phyloP scores from a whole-genome alignment of 176 grass and related monocot genomes.

The barley (Hordeum vulgare) region MorexV3_pseudomolecules_assembly NC_058519.1:182807413-182807912 shows the following conservation, averaged over 20 bases:
- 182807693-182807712: neutral
- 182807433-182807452: conserved; percentile 67
- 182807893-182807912: too few species aligned
- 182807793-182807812: neutral
- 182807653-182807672: too few species aligned
- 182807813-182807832: neutral
- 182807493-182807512: neutral
- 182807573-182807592: too few species aligned
- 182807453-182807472: conserved; percentile 65
- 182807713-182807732: conserved; percentile 7
- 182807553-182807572: neutral
- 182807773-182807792: neutral
- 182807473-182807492: neutral
- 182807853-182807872: neutral
- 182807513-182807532: neutral
- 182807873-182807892: neutral
- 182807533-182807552: too few species aligned
- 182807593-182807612: too few species aligned
- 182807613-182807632: neutral
- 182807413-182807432: conserved; percentile 52
- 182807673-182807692: neutral
- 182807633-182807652: neutral
- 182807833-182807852: neutral
- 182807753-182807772: neutral
- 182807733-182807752: neutral